Conservation (phyloP, 495 filamentous ascomycete species). For the Paragyromitra xinjiangensis region DNA sequence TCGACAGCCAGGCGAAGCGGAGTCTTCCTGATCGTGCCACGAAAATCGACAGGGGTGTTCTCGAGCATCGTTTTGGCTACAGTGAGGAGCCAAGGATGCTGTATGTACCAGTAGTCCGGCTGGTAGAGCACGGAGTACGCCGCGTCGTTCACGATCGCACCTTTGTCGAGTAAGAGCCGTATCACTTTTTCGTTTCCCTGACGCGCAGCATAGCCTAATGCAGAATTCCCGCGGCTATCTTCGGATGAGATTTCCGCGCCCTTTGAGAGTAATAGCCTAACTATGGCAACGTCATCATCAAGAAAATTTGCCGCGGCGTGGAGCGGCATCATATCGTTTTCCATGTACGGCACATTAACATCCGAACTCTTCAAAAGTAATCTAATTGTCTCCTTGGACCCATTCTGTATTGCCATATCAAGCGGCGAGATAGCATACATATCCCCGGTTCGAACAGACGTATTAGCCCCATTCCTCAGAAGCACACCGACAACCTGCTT, state of each 20-base stretch:
- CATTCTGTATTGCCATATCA: conserved; percentile 8
- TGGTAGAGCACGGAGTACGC: conserved; percentile 10
- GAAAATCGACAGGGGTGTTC: conserved; percentile 6
- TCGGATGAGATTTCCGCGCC: conserved; percentile 4
- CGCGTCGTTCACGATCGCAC: conserved; percentile 11
- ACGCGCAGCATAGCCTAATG: not conserved
- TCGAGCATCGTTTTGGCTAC: conserved; percentile 17
- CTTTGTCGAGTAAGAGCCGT: conserved; percentile 4
- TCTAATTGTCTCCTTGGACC: not conserved
- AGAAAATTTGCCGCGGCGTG: conserved; percentile 12
- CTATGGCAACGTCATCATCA: conserved; percentile 3
- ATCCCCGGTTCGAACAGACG: conserved; percentile 6
- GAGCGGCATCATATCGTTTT: conserved; percentile 22
- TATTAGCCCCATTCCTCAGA: conserved; percentile 13
- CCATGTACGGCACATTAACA: conserved; percentile 4
- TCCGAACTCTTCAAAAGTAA: conserved; percentile 12
- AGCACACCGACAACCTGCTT: conserved; percentile 3
- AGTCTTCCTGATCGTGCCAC: not conserved
- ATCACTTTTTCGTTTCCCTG: conserved; percentile 6
- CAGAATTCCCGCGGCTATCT: conserved; percentile 13
- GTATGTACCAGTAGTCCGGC: not conserved
- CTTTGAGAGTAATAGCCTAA: conserved; percentile 4
- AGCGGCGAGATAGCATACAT: conserved; percentile 7
- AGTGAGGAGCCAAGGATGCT: conserved; percentile 17
- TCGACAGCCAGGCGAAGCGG: conserved; percentile 13